These are phyloP conservation scores for Vaccinium myrtillus DNA, from an alignment of 148 eudicot species.

Conservation along the genomic window DNA sequence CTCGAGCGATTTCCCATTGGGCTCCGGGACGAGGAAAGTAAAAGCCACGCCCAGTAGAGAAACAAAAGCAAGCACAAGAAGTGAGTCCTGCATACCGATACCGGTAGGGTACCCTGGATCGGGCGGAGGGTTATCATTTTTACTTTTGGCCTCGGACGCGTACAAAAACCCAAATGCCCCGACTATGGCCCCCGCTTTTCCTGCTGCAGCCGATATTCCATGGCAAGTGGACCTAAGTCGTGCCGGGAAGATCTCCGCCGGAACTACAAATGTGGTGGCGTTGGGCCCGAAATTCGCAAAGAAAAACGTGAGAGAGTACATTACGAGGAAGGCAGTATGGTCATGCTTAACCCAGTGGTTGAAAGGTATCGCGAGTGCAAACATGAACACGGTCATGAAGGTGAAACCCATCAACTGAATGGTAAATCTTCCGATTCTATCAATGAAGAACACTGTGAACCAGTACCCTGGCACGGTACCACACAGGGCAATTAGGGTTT, in stretches of 20 bases:
- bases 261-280: slow-evolving; percentile 80
- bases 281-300: slow-evolving; percentile 90
- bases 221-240: slow-evolving; percentile 86
- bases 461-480: slow-evolving; percentile 94
- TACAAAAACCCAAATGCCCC: slow-evolving; percentile 85
- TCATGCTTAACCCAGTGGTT: slow-evolving; percentile 54
- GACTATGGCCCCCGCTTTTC: slow-evolving; percentile 79
- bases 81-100: slow-evolving; percentile 59
- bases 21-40: slow-evolving; percentile 77
- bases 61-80: slow-evolving; percentile 53
- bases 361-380: slow-evolving; percentile 74
- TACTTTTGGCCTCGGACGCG: slow-evolving; percentile 32
- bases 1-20: slow-evolving; percentile 80
- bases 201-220: slow-evolving; percentile 83
- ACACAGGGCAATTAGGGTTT: slow-evolving; percentile 68
- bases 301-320: slow-evolving; percentile 78
- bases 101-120: slow-evolving; percentile 78
- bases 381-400: slow-evolving; percentile 81
- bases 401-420: slow-evolving; percentile 80
- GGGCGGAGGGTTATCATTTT: too few species aligned
- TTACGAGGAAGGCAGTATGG: slow-evolving; percentile 45
- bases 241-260: slow-evolving; percentile 89
- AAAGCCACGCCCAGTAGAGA: slow-evolving; percentile 51
- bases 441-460: slow-evolving; percentile 73
- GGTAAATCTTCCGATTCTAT: slow-evolving; percentile 52